Base-by-base conservation (phyloP, 2,329 filamentous ascomycete species). In the Pyricularia pennisetigena region DNA sequence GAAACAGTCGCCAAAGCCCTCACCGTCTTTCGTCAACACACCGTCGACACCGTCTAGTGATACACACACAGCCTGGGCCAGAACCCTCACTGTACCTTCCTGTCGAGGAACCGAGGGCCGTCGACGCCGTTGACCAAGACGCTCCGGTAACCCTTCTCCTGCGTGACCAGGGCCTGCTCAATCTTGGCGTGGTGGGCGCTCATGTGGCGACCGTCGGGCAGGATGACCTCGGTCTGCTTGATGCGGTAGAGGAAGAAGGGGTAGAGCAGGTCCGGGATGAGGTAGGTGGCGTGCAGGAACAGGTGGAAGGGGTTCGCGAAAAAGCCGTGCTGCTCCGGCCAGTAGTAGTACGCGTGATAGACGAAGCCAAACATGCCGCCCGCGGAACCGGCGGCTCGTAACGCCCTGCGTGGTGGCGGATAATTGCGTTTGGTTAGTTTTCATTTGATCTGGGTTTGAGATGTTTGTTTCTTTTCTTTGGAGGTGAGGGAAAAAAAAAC, bases 321-420 rank as follows among this genome's bases (percentile, higher is more conserved):
- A 71, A 82, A 85, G 9, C 77, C 78, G 71, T 85, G 80, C 2
- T 81, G 80, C 68, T 84, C 83, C 2, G 81, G 82, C 83, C 83
- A 84, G 71, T 79, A 79, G 75, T 79, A 82, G 81, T 81, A 84
- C 14, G 81, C 72, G 59, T 82, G 71, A 7, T 73, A 73, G 67
- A 79, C 80, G 65, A 75, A 76, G 12, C 78, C 68, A 7, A 79
- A 75, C 28, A 83, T 74, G 3, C 82, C 81, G 69, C 78, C 73
- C 12, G 82, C 66, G 1, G 81, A 79, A 6, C 82, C 82, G 3
- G 79, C 68, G 16, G 78, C 77, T 67, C 82, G 78, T 32, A 77
- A 79, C 28, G 79, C 75, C 81, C 82, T 84, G 49, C 20, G 23
- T 29, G 2, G n/a, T n/a, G 3, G 10, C 26, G 2, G 23, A 12